Evolutionary conservation across 495 filamentous ascomycete genomes (phyloP).

Genomic region (Tuber umbilicatum): DNA sequence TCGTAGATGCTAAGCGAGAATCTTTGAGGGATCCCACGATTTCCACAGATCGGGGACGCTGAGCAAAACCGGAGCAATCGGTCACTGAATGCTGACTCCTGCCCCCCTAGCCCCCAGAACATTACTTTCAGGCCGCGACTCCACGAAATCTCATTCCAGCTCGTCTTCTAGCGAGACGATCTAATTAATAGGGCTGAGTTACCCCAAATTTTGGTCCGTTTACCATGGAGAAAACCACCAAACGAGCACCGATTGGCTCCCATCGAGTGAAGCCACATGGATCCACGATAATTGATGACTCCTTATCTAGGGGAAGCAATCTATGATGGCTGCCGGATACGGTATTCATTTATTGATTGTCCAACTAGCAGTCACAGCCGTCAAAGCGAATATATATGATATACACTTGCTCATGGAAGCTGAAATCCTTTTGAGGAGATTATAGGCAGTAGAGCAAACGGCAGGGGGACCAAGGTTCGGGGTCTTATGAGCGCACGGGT

Average conservation of each 20-base stretch:
- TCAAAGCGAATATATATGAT: background rate
- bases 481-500: background rate
- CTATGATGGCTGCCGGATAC: background rate
- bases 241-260: background rate
- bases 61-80: background rate
- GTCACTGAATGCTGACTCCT: background rate
- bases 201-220: background rate
- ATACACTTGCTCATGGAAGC: background rate
- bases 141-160: background rate
- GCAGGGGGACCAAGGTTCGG: background rate
- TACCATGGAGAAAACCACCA: background rate
- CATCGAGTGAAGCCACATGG: background rate
- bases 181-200: background rate
- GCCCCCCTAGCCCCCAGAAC: background rate
- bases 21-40: background rate
- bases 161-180: background rate
- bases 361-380: background rate
- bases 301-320: background rate
- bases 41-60: background rate
- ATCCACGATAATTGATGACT: background rate
- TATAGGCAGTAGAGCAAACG: background rate
- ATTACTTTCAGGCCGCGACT: background rate
- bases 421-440: background rate
- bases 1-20: background rate
- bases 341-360: background rate